phyloP scores from a whole-genome alignment of 495 filamentous ascomycete genomes.

The Penicillium desertorum region DNA sequence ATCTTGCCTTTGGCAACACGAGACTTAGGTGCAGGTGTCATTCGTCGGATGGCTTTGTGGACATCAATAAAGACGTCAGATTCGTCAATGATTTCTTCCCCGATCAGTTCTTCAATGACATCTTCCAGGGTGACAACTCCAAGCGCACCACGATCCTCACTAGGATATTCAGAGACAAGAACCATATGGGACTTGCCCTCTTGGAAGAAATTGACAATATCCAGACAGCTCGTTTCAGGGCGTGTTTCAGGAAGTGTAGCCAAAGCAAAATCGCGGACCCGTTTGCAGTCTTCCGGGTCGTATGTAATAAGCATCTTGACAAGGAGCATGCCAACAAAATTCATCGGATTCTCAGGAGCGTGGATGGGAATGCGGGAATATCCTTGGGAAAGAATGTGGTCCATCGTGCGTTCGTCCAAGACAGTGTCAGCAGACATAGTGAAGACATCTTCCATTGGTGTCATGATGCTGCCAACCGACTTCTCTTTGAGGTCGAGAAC shows the following conservation, averaged over 20 bases:
- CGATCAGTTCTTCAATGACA: conserved; percentile 97
- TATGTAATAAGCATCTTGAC: conserved; percentile 99
- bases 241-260: conserved; percentile 93
- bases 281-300: conserved; percentile 86
- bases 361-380: conserved; percentile 96
- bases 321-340: conserved; percentile 95
- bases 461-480: conserved; percentile 93
- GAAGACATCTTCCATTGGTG: conserved; percentile 95
- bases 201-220: conserved; percentile 99
- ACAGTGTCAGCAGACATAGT: conserved; percentile 90
- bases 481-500: conserved; percentile 97
- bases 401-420: conserved; percentile 88
- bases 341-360: conserved; percentile 73
- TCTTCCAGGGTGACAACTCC: conserved; percentile 96
- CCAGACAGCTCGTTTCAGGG: conserved; percentile 91
- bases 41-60: conserved; percentile 88
- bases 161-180: conserved; percentile 84
- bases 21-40: conserved; percentile 63
- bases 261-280: conserved; percentile 83
- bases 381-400: conserved; percentile 84
- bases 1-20: conserved; percentile 60
- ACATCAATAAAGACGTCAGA: conserved; percentile 97
- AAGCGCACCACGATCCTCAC: conserved; percentile 82
- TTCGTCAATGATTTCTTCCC: conserved; percentile 88
- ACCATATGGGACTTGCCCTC: conserved; percentile 99